Conservation (phyloP, 2,329 filamentous ascomycete species). For the Aureobasidium musti region DNA sequence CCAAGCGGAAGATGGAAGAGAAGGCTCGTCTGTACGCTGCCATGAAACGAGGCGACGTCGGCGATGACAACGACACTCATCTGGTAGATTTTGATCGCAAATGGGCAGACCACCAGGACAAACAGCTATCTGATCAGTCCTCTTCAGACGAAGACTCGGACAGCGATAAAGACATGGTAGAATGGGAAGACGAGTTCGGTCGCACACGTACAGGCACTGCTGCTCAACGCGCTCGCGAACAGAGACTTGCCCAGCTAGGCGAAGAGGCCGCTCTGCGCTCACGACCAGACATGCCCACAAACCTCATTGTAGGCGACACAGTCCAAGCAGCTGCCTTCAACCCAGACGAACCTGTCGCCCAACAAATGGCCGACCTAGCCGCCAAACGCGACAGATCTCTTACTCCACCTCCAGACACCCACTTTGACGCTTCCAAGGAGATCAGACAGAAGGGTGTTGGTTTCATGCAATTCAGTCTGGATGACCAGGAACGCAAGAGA, state of each 20-base stretch:
- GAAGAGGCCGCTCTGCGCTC: conserved; percentile 58
- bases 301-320: conserved; percentile 80
- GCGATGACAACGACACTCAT: conserved; percentile 63
- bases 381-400: conserved; percentile 73
- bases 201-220: conserved; percentile 73
- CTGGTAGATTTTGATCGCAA: conserved; percentile 95
- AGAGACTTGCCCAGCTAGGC: conserved; percentile 59
- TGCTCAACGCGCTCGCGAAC: conserved; percentile 65
- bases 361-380: conserved; percentile 76
- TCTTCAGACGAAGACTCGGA: conserved; percentile 43
- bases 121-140: conserved; percentile 45
- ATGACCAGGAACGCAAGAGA: conserved; percentile 64
- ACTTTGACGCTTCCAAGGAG: conserved; percentile 85
- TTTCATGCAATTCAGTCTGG: conserved; percentile 85
- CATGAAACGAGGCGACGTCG: conserved; percentile 81
- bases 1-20: conserved; percentile 80
- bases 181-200: conserved; percentile 91
- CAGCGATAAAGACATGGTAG: conserved; percentile 65
- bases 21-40: conserved; percentile 86
- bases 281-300: conserved; percentile 64
- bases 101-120: conserved; percentile 59
- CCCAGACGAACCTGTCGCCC: conserved; percentile 63
- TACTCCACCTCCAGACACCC: conserved; percentile 76
- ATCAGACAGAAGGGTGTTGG: conserved; percentile 84
- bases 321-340: conserved; percentile 84